Evolutionary conservation across 2,329 filamentous ascomycete genomes (phyloP).

Genomic region (Trichoderma cornu-damae): DNA sequence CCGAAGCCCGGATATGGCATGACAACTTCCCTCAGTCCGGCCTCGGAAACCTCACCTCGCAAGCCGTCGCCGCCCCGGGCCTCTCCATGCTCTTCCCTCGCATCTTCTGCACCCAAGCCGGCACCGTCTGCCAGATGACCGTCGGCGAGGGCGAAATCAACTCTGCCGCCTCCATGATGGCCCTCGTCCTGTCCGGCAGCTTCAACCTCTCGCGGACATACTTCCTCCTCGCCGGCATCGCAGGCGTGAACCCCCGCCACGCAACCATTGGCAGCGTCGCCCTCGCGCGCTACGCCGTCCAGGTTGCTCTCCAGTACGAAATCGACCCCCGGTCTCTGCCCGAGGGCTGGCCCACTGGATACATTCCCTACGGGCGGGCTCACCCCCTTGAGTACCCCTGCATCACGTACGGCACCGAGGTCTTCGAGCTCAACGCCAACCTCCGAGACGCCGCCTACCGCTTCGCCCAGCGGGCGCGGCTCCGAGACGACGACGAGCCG

Average conservation of each 20-base stretch:
- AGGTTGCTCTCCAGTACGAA: slow-evolving; percentile 72
- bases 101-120: slow-evolving; percentile 57
- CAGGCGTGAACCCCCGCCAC: slow-evolving; percentile 64
- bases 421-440: slow-evolving; percentile 59
- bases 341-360: slow-evolving; percentile 59
- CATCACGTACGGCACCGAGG: slow-evolving; percentile 62
- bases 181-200: slow-evolving; percentile 54
- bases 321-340: slow-evolving; percentile 66
- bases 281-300: slow-evolving; percentile 64
- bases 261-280: slow-evolving; percentile 62
- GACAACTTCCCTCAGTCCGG: slow-evolving; percentile 41
- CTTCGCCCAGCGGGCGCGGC: slow-evolving; percentile 47
- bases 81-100: slow-evolving; percentile 61
- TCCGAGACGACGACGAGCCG: slow-evolving; percentile 48
- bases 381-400: slow-evolving; percentile 52
- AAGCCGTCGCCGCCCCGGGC: slow-evolving; percentile 55
- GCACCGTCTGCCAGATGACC: slow-evolving; percentile 62
- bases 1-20: slow-evolving; percentile 60
- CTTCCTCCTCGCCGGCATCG: slow-evolving; percentile 67
- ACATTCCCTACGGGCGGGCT: slow-evolving; percentile 58
- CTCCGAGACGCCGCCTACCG: slow-evolving; percentile 50
- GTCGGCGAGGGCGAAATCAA: slow-evolving; percentile 71
- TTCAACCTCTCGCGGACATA: slow-evolving; percentile 66
- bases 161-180: slow-evolving; percentile 60
- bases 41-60: slow-evolving; percentile 51